These are phyloP conservation scores for Citrullus amarus DNA, from an alignment of 306 rosid genomes.

Conservation along the genomic window DNA sequence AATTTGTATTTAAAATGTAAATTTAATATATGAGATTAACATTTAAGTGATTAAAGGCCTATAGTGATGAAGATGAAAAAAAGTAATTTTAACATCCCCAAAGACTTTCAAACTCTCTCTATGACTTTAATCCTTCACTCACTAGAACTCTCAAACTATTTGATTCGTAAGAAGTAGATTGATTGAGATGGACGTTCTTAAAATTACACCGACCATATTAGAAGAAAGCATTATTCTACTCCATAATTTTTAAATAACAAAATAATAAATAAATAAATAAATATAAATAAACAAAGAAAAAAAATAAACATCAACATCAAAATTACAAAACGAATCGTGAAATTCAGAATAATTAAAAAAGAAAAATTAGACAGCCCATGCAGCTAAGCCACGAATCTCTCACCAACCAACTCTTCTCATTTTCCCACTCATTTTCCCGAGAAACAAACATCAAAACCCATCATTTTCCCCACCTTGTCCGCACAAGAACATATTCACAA, in stretches of 20 bases:
- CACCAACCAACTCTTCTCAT: not conserved
- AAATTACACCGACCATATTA: not conserved
- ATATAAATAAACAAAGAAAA: no score
- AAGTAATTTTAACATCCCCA: no score
- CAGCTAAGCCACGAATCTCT: not conserved
- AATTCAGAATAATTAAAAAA: not conserved
- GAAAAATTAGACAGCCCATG: not conserved
- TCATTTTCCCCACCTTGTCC: not conserved
- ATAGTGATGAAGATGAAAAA: no score
- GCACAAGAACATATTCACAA: not conserved
- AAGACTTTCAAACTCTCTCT: no score
- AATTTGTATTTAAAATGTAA: no score
- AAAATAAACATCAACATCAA: not conserved
- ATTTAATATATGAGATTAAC: no score
- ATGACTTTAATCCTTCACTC: no score
- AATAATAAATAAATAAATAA: no score
- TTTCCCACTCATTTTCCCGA: not conserved
- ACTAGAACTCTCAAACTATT: no score
- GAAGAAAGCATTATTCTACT: not conserved
- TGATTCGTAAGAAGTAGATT: no score
- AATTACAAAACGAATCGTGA: not conserved
- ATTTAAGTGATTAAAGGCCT: no score
- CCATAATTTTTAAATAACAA: not conserved
- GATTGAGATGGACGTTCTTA: no score
- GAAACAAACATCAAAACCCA: not conserved